These are phyloP conservation scores for Emergomyces orientalis DNA, from an alignment of 2,329 filamentous ascomycete genomes.

Conservation along the genomic window DNA sequence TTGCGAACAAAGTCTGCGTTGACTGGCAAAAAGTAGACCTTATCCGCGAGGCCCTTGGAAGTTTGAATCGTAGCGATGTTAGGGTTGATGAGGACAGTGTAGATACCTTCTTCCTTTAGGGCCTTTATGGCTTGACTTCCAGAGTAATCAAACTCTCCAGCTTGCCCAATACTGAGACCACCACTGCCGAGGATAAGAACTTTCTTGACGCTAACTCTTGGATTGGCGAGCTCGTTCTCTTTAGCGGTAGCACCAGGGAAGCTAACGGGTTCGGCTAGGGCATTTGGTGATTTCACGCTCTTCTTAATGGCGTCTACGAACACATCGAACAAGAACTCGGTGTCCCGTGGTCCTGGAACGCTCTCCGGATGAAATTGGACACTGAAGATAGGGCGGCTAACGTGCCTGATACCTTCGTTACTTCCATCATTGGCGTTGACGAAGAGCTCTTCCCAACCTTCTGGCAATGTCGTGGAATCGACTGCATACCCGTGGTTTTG, in stretches of 20 bases:
- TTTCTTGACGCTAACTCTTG: conserved; percentile 81
- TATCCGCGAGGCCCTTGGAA: conserved; percentile 93
- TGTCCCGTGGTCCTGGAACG: conserved; percentile 88
- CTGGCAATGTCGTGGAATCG: conserved; percentile 63
- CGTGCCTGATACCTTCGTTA: conserved; percentile 94
- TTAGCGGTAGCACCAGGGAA: conserved; percentile 79
- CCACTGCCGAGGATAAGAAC: conserved; percentile 89
- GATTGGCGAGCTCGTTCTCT: conserved; percentile 68
- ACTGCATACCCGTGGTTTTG: conserved; percentile 98
- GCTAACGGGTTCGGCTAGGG: conserved; percentile 62
- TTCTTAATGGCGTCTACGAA: conserved; percentile 79
- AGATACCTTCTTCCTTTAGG: conserved; percentile 93
- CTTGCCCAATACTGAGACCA: conserved; percentile 93
- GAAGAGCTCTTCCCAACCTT: conserved; percentile 86
- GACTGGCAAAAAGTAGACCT: conserved; percentile 97
- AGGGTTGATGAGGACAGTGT: conserved; percentile 96
- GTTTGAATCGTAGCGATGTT: conserved; percentile 99
- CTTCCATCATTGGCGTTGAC: conserved; percentile 97
- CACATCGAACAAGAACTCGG: conserved; percentile 93
- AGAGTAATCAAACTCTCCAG: conserved; percentile 97
- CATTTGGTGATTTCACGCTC: conserved; percentile 56
- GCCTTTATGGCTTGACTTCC: conserved; percentile 98
- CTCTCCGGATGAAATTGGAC: conserved; percentile 99
- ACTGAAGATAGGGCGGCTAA: conserved; percentile 83
- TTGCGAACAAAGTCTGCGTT: conserved; percentile 96